Conservation (phyloP, 1,284 basidiomycete species). For the Meripilus lineatus region DNA sequence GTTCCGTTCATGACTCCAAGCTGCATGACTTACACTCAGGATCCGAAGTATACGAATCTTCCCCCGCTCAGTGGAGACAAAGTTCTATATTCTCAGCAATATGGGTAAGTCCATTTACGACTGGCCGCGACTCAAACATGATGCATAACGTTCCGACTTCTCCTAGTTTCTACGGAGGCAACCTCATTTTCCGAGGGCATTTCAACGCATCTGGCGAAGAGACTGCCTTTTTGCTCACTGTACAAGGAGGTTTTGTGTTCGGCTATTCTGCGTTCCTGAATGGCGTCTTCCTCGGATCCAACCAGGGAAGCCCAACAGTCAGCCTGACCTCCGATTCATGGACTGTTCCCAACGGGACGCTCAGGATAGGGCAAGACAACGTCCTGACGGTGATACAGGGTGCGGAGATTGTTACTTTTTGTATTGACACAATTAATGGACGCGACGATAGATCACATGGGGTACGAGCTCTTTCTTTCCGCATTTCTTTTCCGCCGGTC, state of each 20-base stretch:
- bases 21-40: too few relatives aligned
- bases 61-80: slow-evolving; percentile 35
- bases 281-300: slow-evolving; percentile 44
- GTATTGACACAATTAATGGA: slow-evolving; percentile 3
- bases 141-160: not conserved
- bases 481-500: too few relatives aligned
- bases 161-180: slow-evolving; percentile 41
- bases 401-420: slow-evolving; percentile 17
- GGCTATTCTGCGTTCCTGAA: slow-evolving; percentile 51
- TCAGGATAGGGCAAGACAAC: slow-evolving; percentile 38
- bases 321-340: slow-evolving; percentile 38
- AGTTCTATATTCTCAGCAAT: slow-evolving; percentile 47
- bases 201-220: slow-evolving; percentile 41
- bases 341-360: slow-evolving; percentile 30
- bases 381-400: slow-evolving; percentile 47
- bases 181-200: slow-evolving; percentile 47
- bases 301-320: slow-evolving; percentile 37
- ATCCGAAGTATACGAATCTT: slow-evolving; percentile 46
- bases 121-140: slow-evolving; percentile 3
- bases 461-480: too few relatives aligned
- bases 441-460: slow-evolving; percentile 48
- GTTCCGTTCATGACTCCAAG: slow-evolving; percentile 6
- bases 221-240: slow-evolving; percentile 39
- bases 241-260: slow-evolving; percentile 44
- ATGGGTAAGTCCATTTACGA: slow-evolving; percentile 31